Percentiles rank a stretch among this genome's conserved stretches.
Evolutionary conservation across 2,329 filamentous ascomycete genomes (phyloP).

Genomic region (Fusarium sp.): DNA sequence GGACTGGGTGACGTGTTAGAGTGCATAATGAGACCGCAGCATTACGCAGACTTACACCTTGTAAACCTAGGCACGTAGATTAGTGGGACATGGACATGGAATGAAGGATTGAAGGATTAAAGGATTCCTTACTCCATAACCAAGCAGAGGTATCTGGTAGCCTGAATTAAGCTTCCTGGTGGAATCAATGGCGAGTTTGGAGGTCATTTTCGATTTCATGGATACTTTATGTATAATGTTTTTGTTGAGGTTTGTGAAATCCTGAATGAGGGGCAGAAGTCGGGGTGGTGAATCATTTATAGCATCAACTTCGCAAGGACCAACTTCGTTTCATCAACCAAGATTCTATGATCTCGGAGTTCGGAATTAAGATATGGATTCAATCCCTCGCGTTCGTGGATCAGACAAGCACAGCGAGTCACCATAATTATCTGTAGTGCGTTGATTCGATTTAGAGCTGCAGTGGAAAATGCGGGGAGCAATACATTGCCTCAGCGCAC

Average conservation of each 20-base stretch:
- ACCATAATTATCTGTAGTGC: not conserved
- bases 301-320: not conserved
- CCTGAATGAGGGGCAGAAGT: conserved; percentile 22
- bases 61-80: conserved; percentile 59
- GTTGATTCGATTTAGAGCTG: not conserved
- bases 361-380: not conserved
- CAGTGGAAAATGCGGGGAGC: not conserved
- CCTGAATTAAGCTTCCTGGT: conserved; percentile 68
- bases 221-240: not conserved
- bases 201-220: conserved; percentile 58
- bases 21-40: not conserved
- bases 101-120: not conserved
- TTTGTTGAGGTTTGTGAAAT: conserved; percentile 9
- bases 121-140: conserved; percentile 64
- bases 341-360: not conserved
- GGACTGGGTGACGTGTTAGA: conserved; percentile 44
- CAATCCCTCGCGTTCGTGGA: not conserved
- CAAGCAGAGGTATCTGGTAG: conserved; percentile 65
- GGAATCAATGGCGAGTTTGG: conserved; percentile 61
- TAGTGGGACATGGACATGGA: no score
- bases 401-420: not conserved
- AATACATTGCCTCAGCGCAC: not conserved
- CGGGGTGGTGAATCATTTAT: conserved; percentile 16
- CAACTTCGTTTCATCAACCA: not conserved
- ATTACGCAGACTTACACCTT: conserved; percentile 60